Evolutionary conservation across 1,284 basidiomycete species (phyloP).

Genomic region (Fomes fomentarius): DNA sequence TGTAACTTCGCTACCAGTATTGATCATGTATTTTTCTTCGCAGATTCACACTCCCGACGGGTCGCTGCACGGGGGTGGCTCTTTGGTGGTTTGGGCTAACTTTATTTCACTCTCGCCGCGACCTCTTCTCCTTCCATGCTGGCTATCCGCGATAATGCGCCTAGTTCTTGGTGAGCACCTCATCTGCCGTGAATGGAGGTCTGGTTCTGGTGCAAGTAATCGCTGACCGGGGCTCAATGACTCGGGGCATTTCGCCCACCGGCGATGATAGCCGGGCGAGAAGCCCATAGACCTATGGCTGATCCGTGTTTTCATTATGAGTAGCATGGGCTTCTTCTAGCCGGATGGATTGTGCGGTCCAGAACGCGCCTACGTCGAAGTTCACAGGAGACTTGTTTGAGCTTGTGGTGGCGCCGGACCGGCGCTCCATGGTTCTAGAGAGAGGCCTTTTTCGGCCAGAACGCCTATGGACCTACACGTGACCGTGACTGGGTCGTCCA

Average conservation of each 20-base stretch:
- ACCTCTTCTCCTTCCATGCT: too few relatives aligned
- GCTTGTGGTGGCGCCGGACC: slow-evolving; percentile 19
- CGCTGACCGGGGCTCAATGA: too few relatives aligned
- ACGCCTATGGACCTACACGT: slow-evolving; percentile 23
- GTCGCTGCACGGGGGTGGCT: too few relatives aligned
- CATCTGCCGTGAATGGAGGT: too few relatives aligned
- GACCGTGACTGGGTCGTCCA: slow-evolving; percentile 24
- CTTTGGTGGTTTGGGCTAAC: slow-evolving; percentile 12
- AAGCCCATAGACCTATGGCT: too few relatives aligned
- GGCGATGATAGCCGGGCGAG: too few relatives aligned
- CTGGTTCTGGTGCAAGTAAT: too few relatives aligned
- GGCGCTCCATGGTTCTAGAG: slow-evolving; percentile 15
- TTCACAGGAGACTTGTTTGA: slow-evolving; percentile 19
- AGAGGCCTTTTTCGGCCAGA: slow-evolving; percentile 24
- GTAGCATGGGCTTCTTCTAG: background rate
- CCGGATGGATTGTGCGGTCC: background rate
- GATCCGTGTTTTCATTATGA: background rate
- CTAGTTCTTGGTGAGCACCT: too few relatives aligned
- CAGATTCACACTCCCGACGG: background rate
- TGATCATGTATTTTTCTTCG: background rate
- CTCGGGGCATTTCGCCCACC: too few relatives aligned
- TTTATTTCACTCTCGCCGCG: slow-evolving; percentile 20
- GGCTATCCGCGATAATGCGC: too few relatives aligned
- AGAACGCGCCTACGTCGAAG: background rate
- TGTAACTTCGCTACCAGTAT: slow-evolving; percentile 40